Evolutionary conservation across 208 protist species (phyloP), one percentile per base, ranked within the genome.

Genomic region (Trypanosomatidae sp.): DNA sequence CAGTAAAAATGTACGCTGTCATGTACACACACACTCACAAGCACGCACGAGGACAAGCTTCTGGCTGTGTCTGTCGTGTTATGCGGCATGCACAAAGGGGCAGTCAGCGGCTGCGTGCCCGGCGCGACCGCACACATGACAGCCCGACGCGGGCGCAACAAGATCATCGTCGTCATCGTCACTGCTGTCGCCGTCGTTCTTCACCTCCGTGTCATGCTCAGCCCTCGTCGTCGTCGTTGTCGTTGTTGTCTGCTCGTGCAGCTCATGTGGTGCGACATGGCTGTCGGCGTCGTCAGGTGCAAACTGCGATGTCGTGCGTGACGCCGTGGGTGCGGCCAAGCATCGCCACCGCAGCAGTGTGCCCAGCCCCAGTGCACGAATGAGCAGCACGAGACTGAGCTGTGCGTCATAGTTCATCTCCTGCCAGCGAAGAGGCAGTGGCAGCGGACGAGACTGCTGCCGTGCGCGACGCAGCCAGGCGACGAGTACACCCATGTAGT

Each of bases 321-420:
- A 11, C 3, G 54, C 59, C 6, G 43, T 62, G 25, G 53, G 58
- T 10, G n/a, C 21, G 10, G 20, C 13, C 18, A 7, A 35, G 6
- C 44, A 11, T 25, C 57, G 44, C 24, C 7, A 16, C 11, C 22
- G 16, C 11, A 25, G 22, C n/a, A 68, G 52, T 28, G 71, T 42
- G 42, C 70, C 56, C 4, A 88, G 58, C 5, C 76, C 74, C 30
- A 92, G 68, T 1, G 65, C 52, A 4, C 69, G 73, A 15, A 92
- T 53, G 5, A 85, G 56, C 56, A 72, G 65, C 8, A 64, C 43
- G 40, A 91, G 23, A 1, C 52, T 61, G 7, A 74, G 32, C 50
- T 88, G 83, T 33, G 70, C 47, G 23, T 85, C 75, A 37, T 70
- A 75, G 43, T 48, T 47, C 55, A 92, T 65, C 53, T 92, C 83